Evolutionary conservation across 2,329 filamentous ascomycete species (phyloP), one percentile per base, ranked within the genome.

Genomic region (Fusarium luffae): DNA sequence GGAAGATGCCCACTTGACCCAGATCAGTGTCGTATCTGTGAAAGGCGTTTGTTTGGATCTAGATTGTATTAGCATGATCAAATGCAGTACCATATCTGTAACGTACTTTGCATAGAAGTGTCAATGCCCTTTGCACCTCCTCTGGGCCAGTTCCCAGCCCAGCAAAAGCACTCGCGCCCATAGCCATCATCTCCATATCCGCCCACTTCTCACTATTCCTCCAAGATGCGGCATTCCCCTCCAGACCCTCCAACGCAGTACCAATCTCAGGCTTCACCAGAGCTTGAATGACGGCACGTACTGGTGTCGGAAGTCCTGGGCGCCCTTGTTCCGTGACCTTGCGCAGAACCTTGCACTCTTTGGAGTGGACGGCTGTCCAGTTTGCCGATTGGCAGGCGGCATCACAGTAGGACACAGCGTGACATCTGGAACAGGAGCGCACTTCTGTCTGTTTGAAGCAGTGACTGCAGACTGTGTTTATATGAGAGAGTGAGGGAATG

Each of bases 1-100:
- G 78, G 65, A 87, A 90, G 30, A 89, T 79, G 25, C 87, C 88
- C 2, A 84, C 80, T 57, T 85, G 80, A 2, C 82, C 85, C 10
- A 85, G 76, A 70, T 90, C 86, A 4, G 79, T 76, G 54, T 89
- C 86, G 27, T 81, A 80, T 54, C 86, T 80, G 71, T 87, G 86
- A 74, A 90, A 90, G 6, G 87, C 83, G 77, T 91, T 91, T 40
- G 87, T 88, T 74, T 88, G 83, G 62, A 89, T 83, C 87, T 90
- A 60, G 21, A 2, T 12, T 4, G 10, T 34, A 11, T 73, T 8
- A 71, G 60, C 28, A 12, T 21, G 12, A 27, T 13, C 4, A 11
- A 23, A 40, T 18, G 2, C 4, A n/a, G 13, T 30, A 3, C 7
- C 4, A 19, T n/a, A 7, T n/a, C n/a, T 10, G 3, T 13, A 14